Evolutionary conservation across 2,329 filamentous ascomycete genomes (phyloP).

Genomic region (Epicoccum nigrum): DNA sequence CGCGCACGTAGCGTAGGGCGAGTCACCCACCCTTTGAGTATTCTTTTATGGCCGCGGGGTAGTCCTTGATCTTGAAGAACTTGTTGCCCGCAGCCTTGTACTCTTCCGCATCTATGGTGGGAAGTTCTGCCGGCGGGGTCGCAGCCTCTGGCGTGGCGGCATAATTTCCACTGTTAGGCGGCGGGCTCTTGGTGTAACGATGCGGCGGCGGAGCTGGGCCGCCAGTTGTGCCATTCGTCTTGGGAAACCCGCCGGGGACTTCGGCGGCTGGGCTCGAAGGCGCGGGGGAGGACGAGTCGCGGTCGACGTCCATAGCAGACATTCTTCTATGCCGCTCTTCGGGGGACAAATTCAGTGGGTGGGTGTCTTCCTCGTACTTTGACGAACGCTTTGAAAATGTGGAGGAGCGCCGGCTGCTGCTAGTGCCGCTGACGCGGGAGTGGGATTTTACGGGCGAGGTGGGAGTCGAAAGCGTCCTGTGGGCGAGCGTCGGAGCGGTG

Average conservation of each 20-base stretch:
- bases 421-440: slow-evolving; percentile 37
- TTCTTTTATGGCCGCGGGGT: slow-evolving; percentile 83
- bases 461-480: slow-evolving; percentile 25
- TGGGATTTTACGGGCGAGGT: slow-evolving; percentile 45
- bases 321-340: slow-evolving; percentile 82
- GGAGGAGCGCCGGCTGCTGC: slow-evolving; percentile 33
- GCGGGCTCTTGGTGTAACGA: slow-evolving; percentile 59
- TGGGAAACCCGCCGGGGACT: slow-evolving; percentile 46
- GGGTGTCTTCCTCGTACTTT: slow-evolving; percentile 70
- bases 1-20: neutral
- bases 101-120: slow-evolving; percentile 80
- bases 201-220: slow-evolving; percentile 75
- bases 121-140: slow-evolving; percentile 49
- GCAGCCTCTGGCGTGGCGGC: slow-evolving; percentile 47
- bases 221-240: slow-evolving; percentile 56
- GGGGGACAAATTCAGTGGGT: slow-evolving; percentile 88
- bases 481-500: slow-evolving; percentile 22
- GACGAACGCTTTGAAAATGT: slow-evolving; percentile 48
- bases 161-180: slow-evolving; percentile 49
- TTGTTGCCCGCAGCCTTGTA: slow-evolving; percentile 96
- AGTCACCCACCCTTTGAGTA: slow-evolving; percentile 83
- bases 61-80: slow-evolving; percentile 95
- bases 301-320: slow-evolving; percentile 57
- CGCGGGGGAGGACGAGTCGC: slow-evolving; percentile 28
- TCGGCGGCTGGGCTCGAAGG: slow-evolving; percentile 56